A percentile compares a stretch with the other conserved stretches of the same genome.
Conservation (phyloP, 78 protist genomes). For the Bodo saltans region DNA sequence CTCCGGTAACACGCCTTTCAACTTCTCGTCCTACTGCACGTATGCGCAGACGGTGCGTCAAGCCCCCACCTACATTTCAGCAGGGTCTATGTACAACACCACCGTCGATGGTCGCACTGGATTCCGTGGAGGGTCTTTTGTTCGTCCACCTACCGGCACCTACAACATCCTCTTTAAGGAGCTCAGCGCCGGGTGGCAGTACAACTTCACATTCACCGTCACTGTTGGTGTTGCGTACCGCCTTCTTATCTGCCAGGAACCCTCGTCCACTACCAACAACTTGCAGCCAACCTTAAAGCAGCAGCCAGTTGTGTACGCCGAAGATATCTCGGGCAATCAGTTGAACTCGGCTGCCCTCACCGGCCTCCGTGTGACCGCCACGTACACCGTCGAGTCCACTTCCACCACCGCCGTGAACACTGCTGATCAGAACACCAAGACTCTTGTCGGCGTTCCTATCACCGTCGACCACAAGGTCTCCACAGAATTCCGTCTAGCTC, state of each 20-base stretch:
- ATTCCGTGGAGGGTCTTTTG: not conserved
- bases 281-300: not conserved
- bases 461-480: not conserved
- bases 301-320: not conserved
- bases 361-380: not conserved
- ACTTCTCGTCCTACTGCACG: not conserved
- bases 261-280: not conserved
- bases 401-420: not conserved
- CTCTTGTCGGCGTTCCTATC: not conserved
- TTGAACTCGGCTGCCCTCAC: not conserved
- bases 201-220: not conserved
- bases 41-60: not conserved
- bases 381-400: not conserved
- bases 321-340: not conserved
- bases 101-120: not conserved
- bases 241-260: not conserved
- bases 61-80: not conserved
- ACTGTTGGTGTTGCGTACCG: not conserved
- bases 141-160: not conserved
- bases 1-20: not conserved
- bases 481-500: not conserved
- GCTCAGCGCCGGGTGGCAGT: not conserved
- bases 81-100: too few relatives aligned
- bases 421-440: not conserved
- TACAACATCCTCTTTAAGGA: not conserved